Base-by-base conservation (phyloP, 2,329 filamentous ascomycete species). In the Lanzia echinophila region DNA sequence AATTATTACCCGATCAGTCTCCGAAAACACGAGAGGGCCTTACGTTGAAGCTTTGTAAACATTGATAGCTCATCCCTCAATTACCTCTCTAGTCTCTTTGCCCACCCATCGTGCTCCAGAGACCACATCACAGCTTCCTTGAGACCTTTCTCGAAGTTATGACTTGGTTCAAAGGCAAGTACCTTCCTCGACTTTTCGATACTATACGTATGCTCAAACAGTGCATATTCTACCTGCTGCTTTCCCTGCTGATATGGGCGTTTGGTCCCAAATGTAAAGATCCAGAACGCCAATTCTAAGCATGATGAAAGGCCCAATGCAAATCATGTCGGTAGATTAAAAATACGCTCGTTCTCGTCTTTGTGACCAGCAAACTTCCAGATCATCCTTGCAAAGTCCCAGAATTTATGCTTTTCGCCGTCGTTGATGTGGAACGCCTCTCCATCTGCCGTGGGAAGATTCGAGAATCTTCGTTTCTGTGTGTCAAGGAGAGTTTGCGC, bases 381-480 rank as follows among this genome's bases (percentile, higher is more conserved):
- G 24, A 50, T 42, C 28, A 50, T 50, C 15, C 47, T 50, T 41
- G 47, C 24, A 15, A 42, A 33, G 13, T 24, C 47, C 38, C 47
- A 50, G 6, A 50, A 42, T n/a, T 22, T 50, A 4, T 5, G 36
- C 22, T 34, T n/a, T 50, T 41, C 36, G 13, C 47, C 36, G 22
- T 50, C 47, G 17, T 50, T 12, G 17, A 50, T 50, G 20, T 42
- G 24, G 36, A 50, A 42, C 6, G 47, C 47, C 19, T 50, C 38
- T n/a, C 47, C 24, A 13, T 50, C 24, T 42, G 36, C 36, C 7
- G 47, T 15, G 28, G 36, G 1, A 13, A 33, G 47, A 20, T 41
- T 33, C 17, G 36, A 31, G 8, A 17, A 42, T 33, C 24, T 41
- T n/a, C 47, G n/a, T 15, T 15, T 20, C 2, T 11, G 24, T 10